phyloP scores from a whole-genome alignment of 2,329 filamentous ascomycete genomes.

The Conoideocrella luteorostrata region DNA sequence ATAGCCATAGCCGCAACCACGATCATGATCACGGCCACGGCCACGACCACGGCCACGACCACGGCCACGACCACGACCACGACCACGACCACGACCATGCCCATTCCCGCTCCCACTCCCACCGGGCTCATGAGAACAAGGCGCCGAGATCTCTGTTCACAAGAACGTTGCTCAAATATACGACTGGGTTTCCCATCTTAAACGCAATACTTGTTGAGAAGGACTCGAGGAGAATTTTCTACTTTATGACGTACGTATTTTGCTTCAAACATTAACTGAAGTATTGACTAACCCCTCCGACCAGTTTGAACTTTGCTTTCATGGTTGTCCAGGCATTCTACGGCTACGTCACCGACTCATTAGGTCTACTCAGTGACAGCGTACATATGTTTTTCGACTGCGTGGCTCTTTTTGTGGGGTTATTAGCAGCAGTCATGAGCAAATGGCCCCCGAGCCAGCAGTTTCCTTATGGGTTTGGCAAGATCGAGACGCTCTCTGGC shows the following conservation, averaged over 20 bases:
- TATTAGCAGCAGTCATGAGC: slow-evolving; percentile 88
- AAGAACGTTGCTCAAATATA: slow-evolving; percentile 61
- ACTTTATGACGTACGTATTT: slow-evolving; percentile 76
- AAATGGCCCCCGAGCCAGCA: slow-evolving; percentile 88
- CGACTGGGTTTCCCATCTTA: slow-evolving; percentile 67
- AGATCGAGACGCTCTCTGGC: slow-evolving; percentile 91
- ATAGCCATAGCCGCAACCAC: slow-evolving; percentile 17
- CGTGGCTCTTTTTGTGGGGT: slow-evolving; percentile 79
- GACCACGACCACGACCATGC: slow-evolving; percentile 21
- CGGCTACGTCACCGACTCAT: slow-evolving; percentile 84
- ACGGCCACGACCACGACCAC: slow-evolving; percentile 20
- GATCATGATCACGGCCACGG: slow-evolving; percentile 22
- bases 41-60: slow-evolving; percentile 16
- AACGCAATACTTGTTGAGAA: slow-evolving; percentile 84
- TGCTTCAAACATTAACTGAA: background rate
- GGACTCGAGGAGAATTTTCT: slow-evolving; percentile 91
- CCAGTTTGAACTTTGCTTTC: slow-evolving; percentile 84
- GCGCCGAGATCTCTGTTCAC: slow-evolving; percentile 62
- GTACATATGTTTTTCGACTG: slow-evolving; percentile 99
- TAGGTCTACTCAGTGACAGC: slow-evolving; percentile 93
- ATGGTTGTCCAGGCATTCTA: slow-evolving; percentile 95
- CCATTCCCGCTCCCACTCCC: slow-evolving; percentile 18
- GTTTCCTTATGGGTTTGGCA: slow-evolving; percentile 94
- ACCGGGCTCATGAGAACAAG: slow-evolving; percentile 29
- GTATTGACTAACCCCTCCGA: background rate